Conservation (phyloP, 2,329 filamentous ascomycete genomes). For the Huntiella decipiens region DNA sequence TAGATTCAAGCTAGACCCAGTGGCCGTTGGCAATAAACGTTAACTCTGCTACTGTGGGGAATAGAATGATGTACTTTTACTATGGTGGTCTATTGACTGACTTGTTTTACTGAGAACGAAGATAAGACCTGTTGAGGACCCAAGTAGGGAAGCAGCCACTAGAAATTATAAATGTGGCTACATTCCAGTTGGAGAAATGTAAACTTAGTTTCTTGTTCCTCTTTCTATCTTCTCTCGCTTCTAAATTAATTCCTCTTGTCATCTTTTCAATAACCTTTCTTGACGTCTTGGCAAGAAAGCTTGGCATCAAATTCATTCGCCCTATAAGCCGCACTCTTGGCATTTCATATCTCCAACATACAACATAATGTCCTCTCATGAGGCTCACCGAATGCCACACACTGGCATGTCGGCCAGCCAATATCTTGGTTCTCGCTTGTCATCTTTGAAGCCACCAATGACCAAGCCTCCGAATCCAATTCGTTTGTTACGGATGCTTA, state of each 20-base stretch:
- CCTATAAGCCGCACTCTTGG: background rate
- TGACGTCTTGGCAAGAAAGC: background rate
- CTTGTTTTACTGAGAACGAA: too few species aligned
- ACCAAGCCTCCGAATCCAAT: constrained; percentile 33
- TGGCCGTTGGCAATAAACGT: too few species aligned
- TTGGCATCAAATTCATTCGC: background rate
- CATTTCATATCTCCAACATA: background rate
- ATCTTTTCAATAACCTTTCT: background rate
- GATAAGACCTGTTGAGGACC: too few species aligned
- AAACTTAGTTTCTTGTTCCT: background rate
- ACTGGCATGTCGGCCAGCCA: constrained; percentile 18
- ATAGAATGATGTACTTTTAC: too few species aligned
- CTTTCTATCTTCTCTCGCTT: background rate
- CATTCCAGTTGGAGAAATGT: background rate
- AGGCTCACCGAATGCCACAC: constrained; percentile 18
- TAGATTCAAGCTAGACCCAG: too few species aligned
- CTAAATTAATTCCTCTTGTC: background rate
- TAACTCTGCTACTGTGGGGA: too few species aligned
- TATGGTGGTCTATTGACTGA: too few species aligned
- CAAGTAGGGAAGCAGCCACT: background rate
- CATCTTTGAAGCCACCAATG: constrained; percentile 38
- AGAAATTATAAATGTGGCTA: background rate
- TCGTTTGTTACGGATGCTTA: constrained; percentile 28
- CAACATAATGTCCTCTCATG: background rate
- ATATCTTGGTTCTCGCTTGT: constrained; percentile 34